Evolutionary conservation across 75 land plant genomes (phyloP).

Genomic region (Cunninghamia lanceolata): DNA sequence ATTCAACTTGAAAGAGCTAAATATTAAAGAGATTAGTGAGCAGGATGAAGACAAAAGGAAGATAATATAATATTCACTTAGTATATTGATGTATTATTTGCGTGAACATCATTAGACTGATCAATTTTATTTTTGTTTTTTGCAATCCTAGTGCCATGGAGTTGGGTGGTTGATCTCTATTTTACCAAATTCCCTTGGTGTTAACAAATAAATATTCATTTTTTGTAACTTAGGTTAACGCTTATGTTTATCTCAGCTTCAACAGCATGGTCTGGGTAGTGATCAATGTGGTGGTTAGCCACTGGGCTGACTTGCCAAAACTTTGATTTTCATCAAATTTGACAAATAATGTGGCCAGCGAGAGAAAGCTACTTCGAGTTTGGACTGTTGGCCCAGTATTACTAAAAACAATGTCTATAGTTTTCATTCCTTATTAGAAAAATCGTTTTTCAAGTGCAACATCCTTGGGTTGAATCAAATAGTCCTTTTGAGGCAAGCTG

Average conservation of each 20-base stretch:
- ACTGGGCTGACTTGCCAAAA: not conserved
- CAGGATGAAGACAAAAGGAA: no score
- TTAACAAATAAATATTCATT: not conserved
- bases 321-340: not conserved
- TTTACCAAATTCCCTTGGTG: not conserved
- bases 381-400: no score
- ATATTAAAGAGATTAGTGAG: no score
- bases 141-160: not conserved
- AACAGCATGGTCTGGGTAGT: not conserved
- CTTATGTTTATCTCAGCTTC: not conserved
- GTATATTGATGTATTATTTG: no score
- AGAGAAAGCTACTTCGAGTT: not conserved
- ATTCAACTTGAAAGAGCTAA: no score
- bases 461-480: not conserved
- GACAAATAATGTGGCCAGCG: not conserved
- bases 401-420: no score
- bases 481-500: not conserved
- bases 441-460: not conserved
- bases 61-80: no score
- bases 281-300: not conserved
- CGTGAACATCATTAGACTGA: not conserved
- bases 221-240: not conserved
- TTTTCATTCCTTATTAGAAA: not conserved
- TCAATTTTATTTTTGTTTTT: not conserved
- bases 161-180: not conserved